Base-by-base conservation (phyloP, 176 grass and related monocot species). In the Saccharum officinarum region DNA sequence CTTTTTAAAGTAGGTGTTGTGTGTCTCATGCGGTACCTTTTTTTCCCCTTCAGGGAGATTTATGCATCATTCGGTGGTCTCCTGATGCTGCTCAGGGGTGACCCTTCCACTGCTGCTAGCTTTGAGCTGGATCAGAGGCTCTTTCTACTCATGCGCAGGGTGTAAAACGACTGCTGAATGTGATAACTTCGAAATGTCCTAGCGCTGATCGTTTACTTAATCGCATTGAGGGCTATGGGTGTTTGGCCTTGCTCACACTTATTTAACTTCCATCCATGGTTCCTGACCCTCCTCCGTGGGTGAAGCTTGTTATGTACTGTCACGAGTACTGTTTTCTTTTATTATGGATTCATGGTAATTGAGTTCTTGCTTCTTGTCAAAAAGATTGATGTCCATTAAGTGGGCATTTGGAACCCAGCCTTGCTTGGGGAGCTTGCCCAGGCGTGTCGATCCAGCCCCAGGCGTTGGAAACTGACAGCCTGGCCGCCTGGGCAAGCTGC, bases 111-210 rank as follows among this genome's bases (percentile, higher is more conserved):
- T 73, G 80, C 80, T 17, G 23, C 28, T 2, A 78, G 16, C 34
- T 92, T 92, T 1, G 71, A 87, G 80, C 81, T 94, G 77, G 86
- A 97, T 81, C 83, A 94, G 69, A 92, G 83, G 63, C 11, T 92
- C 25, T 90, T 92, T 52, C 83, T 97, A 54, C 83, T 90, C 8
- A 94, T 94, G 7, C 61, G 83, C 42, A 92, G 87, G 82, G 60
- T 94, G 83, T 85, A 88, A 6, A n/a, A 61, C n/a, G 0, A 25
- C 2, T 10, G 22, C n/a, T 61, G n/a, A 61, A 59, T 59, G 18
- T 55, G 50, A 55, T 0, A 57, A n/a, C 18, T 57, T n/a, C 4
- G 0, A 22, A 57, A 22, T 1, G 3, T 57, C 20, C 18, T 57
- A 9, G 54, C 2, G 7, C 18, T 57, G 54, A 22, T n/a, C 8